Evolutionary conservation across 352 stramenopile genomes (phyloP).

Genomic region (Phytophthora pluvialis): DNA sequence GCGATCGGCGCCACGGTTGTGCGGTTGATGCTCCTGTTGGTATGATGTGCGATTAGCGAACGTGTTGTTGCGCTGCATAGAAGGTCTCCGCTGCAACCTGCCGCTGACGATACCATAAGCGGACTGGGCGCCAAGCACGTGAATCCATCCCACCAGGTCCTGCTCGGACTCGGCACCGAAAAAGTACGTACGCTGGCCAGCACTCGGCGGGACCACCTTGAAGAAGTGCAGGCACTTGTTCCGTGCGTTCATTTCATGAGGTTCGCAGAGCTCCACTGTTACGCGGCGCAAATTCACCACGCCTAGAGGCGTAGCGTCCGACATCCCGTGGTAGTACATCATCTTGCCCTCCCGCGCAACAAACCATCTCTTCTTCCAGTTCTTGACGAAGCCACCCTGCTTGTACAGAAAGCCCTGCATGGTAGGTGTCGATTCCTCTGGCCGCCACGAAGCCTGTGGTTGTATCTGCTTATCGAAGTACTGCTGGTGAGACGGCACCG

Average conservation of each 20-base stretch:
- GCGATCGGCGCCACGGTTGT: constrained; percentile 13
- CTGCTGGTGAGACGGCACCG: constrained; percentile 19
- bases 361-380: constrained; percentile 89
- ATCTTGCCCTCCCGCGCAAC: constrained; percentile 80
- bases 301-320: constrained; percentile 72
- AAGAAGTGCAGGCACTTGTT: constrained; percentile 75
- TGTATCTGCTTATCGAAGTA: constrained; percentile 23
- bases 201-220: constrained; percentile 62
- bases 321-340: constrained; percentile 75
- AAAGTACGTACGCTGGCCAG: constrained; percentile 73
- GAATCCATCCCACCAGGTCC: constrained; percentile 79
- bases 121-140: constrained; percentile 58
- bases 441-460: constrained; percentile 25
- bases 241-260: constrained; percentile 61
- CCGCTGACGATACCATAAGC: constrained; percentile 44
- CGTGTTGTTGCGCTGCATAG: constrained; percentile 34
- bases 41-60: constrained; percentile 38
- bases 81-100: constrained; percentile 16
- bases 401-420: constrained; percentile 84
- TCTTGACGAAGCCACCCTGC: constrained; percentile 82
- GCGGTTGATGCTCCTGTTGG: constrained; percentile 23
- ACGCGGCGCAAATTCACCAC: constrained; percentile 65
- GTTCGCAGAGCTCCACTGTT: constrained; percentile 63
- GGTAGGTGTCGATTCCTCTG: constrained; percentile 39
- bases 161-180: constrained; percentile 73